These are phyloP conservation scores for Lignosus rhinocerotis DNA, from an alignment of 1,284 basidiomycete genomes.

Conservation along the genomic window DNA sequence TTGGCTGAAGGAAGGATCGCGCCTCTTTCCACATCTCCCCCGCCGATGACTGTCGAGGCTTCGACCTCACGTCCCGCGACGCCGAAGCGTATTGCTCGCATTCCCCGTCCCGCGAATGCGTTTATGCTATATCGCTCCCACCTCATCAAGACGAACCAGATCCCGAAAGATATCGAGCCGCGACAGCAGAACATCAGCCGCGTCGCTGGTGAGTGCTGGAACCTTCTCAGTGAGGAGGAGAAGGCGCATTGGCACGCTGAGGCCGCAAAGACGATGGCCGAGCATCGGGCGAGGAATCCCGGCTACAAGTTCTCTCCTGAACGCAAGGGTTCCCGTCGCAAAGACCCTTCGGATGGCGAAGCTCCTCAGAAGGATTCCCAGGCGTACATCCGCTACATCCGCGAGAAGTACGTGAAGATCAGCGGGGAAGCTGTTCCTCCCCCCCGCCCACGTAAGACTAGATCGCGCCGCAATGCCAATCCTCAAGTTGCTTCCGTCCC, in stretches of 20 bases:
- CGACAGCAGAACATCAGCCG: conserved; percentile 58
- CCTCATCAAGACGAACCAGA: conserved; percentile 48
- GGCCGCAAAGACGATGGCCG: conserved; percentile 39
- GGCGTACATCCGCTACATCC: conserved; percentile 23
- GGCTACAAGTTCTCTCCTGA: conserved; percentile 48
- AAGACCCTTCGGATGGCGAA: conserved; percentile 14
- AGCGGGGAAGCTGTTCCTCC: conserved; percentile 20
- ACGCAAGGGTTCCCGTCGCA: conserved; percentile 25
- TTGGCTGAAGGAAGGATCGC: neutral
- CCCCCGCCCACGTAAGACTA: conserved; percentile 23
- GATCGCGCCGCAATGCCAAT: conserved; percentile 15
- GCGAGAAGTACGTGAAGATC: conserved; percentile 24
- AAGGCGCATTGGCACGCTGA: conserved; percentile 46
- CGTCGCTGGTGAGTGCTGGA: conserved; percentile 57
- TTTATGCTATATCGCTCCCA: conserved; percentile 84
- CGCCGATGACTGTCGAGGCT: neutral
- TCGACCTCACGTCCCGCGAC: conserved; percentile 9
- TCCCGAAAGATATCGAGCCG: conserved; percentile 42
- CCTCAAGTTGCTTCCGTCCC: neutral
- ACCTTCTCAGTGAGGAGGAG: conserved; percentile 41
- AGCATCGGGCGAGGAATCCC: conserved; percentile 44
- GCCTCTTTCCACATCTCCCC: neutral
- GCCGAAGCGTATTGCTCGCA: conserved; percentile 1
- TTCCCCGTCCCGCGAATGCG: conserved; percentile 79
- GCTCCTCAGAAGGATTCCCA: conserved; percentile 10